Evolutionary conservation across 208 protist genomes (phyloP).

Genomic region (Acanthamoeba sp.): DNA sequence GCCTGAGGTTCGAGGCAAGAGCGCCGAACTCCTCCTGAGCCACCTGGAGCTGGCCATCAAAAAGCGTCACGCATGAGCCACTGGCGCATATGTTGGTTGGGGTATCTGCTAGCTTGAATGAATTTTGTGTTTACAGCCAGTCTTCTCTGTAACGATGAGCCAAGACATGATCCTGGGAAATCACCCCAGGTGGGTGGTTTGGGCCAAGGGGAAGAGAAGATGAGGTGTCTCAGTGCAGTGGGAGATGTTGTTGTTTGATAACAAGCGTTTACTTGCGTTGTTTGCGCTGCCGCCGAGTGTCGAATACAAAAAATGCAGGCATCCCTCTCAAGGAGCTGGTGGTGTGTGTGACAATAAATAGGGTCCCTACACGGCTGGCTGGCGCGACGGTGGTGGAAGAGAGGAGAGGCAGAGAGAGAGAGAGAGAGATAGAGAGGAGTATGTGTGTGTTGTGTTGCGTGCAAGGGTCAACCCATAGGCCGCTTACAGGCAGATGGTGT

Average conservation of each 20-base stretch:
- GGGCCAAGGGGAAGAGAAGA: no score
- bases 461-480: not conserved
- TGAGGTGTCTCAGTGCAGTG: no score
- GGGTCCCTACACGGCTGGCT: not conserved
- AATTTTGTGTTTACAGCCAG: no score
- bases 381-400: not conserved
- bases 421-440: not conserved
- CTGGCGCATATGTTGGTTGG: no score
- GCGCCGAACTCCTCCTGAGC: not conserved
- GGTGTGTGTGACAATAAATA: not conserved
- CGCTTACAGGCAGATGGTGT: conserved; percentile 75
- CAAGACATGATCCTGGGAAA: no score
- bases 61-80: not conserved
- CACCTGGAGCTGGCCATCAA: not conserved
- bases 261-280: no score
- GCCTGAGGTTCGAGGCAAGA: not conserved
- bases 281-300: not conserved
- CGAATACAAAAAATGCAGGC: not conserved
- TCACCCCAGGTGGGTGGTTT: no score
- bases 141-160: no score
- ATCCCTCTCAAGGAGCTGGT: not conserved
- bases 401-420: not conserved
- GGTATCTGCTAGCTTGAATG: no score
- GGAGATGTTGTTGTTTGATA: no score
- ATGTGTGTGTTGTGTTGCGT: not conserved